Evolutionary conservation across 495 filamentous ascomycete genomes (phyloP), one percentile per base, ranked within the genome.

Genomic region (Paragyromitra xinjiangensis): DNA sequence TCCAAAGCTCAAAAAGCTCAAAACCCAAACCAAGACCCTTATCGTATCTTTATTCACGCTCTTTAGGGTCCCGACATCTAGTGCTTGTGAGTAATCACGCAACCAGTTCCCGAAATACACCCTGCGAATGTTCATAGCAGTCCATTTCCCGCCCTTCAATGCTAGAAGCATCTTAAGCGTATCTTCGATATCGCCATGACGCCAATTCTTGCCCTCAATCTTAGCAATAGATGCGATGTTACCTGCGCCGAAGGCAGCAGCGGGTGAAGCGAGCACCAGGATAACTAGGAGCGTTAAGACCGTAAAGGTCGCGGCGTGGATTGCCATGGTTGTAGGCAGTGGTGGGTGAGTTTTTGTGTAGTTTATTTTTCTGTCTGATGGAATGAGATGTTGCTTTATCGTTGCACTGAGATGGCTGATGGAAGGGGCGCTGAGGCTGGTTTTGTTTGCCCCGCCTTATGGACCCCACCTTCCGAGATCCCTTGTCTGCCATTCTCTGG

Each of bases 171-270:
- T 93, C 85, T 94, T 94, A 77, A 99, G 90, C 83, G 93, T 90
- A 84, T 99, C 95, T 85, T 83, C 81, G 12, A 75, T 77, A 85
- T 87, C 87, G 68, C 95, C 95, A 91, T 98, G 95, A 73, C 95
- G 91, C 91, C 93, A 99, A 82, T 99, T 99, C 79, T 92, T 88
- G 26, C 95, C 95, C 84, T 99, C 95, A 78, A 99, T 90, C 81
- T 92, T 90, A 1, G 95, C 93, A 80, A 99, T 95, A 0, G 91
- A 94, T 16, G 95, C 95, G 75, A 98, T 97, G 81, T 98, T 98
- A 37, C 95, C 95, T 34, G 95, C 95, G 63, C 95, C 95, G 82
- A 99, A 99, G 8, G 95, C 95, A 44, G 88, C 85, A 58, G 88
- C 85, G 40, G 86, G 88, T 19, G 88, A 85, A 24, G 67, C 71